Evolutionary conservation across 352 stramenopile genomes (phyloP), one percentile per base, ranked within the genome.

Genomic region (Globisporangium alternatum): DNA sequence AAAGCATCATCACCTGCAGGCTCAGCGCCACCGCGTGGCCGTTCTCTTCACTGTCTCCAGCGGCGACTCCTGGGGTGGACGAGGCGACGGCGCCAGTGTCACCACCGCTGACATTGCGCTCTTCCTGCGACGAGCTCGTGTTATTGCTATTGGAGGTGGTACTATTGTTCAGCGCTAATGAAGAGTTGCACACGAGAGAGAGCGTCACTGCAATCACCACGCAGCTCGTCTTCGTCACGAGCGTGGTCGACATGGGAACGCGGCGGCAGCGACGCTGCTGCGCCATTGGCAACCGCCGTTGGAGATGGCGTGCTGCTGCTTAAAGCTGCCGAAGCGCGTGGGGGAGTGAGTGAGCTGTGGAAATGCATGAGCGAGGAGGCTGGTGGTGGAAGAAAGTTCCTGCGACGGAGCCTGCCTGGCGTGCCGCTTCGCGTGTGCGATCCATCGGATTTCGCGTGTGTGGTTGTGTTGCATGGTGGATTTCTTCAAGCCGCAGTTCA

Each of bases 1-100:
- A 60, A 44, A 79, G 45, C 54, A 77, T 67, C 12, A 49, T 76
- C 25, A 77, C 52, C 21, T 79, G 60, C 9, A 76, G 60, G 17
- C 64, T 64, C 51, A 69, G 39, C 19, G 28, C n/a, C 31, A 28
- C 37, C 5, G 13, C n/a, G 25, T 56, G 30, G 25, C 55, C 37
- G 31, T 35, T 31, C n/a, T 17, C 30, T 1, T 35, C 25, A n/a
- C 22, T 44, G 19, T 17, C 28, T 0, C 15, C 22, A n/a, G 47
- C 33, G 21, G 19, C 22, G 35, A 19, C 2, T 30, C 21, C 37
- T 19, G 47, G 13, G 4, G n/a, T 6, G 5, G 51, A 19, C 6
- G 51, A 17, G 17, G 39, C 22, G 10, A 53, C 39, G 41, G 25
- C 39, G 25, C 39, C 25, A 30, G 22, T 64, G 41, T 21, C 41